Conservation (phyloP, 768 basidiomycete genomes). For the Pleurotus djamor region DNA sequence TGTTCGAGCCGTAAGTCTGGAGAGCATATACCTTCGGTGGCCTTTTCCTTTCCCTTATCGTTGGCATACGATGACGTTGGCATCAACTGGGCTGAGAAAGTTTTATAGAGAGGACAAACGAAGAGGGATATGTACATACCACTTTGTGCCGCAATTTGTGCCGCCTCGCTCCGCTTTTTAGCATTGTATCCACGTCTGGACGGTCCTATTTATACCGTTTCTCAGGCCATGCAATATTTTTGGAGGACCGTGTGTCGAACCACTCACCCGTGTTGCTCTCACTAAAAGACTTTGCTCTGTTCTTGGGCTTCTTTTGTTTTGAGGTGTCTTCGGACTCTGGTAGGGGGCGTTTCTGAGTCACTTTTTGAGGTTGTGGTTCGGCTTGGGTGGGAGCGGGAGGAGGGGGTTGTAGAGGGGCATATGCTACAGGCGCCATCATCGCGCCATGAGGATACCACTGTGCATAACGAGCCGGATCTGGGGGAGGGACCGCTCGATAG, state of each 20-base stretch:
- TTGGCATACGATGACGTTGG: constrained; percentile 42
- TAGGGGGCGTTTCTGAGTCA: constrained; percentile 26
- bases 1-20: constrained; percentile 17
- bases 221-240: background rate
- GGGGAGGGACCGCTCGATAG: constrained; percentile 5
- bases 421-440: constrained; percentile 4
- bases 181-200: constrained; percentile 69
- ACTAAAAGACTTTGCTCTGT: constrained; percentile 27
- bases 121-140: constrained; percentile 5
- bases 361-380: constrained; percentile 12
- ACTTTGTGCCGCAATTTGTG: constrained; percentile 48
- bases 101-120: constrained; percentile 2
- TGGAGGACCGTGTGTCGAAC: constrained; percentile 7
- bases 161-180: constrained; percentile 73
- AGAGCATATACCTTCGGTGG: constrained; percentile 29
- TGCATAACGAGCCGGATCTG: constrained; percentile 23
- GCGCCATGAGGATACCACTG: constrained; percentile 16
- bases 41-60: constrained; percentile 47
- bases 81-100: constrained; percentile 38
- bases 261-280: constrained; percentile 20
- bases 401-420: constrained; percentile 2
- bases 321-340: constrained; percentile 35
- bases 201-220: constrained; percentile 23
- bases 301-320: constrained; percentile 48
- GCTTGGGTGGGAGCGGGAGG: constrained; percentile 4